These are phyloP conservation scores for Exophiala viscosa DNA, from an alignment of 2,329 filamentous ascomycete genomes.

Conservation along the genomic window DNA sequence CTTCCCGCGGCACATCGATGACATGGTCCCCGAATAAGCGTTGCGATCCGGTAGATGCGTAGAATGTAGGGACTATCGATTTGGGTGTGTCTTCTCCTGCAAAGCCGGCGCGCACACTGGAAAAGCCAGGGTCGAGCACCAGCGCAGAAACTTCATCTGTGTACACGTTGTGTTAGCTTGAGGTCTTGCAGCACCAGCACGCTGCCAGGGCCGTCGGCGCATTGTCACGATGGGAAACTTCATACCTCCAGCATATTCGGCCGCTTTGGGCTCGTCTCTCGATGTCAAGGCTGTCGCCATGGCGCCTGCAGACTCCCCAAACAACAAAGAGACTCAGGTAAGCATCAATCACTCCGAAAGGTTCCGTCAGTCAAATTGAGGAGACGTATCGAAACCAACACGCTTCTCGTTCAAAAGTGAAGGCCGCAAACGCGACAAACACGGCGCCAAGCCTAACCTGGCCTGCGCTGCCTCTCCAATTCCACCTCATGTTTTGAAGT, in stretches of 20 bases:
- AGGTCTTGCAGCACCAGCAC: background rate
- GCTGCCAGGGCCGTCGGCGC: background rate
- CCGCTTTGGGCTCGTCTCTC: conserved; percentile 38
- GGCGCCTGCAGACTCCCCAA: background rate
- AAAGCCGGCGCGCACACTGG: conserved; percentile 86
- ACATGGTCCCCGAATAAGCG: conserved; percentile 84
- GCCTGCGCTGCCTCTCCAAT: background rate
- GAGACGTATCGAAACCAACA: no score
- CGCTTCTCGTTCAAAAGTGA: background rate
- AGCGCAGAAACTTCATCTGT: conserved; percentile 95
- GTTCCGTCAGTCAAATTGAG: no score
- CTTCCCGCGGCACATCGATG: conserved; percentile 69
- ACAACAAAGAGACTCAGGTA: background rate
- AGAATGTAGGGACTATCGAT: conserved; percentile 85
- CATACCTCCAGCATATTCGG: conserved; percentile 50
- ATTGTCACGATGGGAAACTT: conserved; percentile 10
- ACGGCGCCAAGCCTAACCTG: background rate
- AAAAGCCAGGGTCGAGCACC: conserved; percentile 92
- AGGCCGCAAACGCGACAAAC: background rate
- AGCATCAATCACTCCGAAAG: background rate
- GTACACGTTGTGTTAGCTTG: background rate
- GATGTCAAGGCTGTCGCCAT: conserved; percentile 25
- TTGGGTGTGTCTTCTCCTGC: conserved; percentile 97
- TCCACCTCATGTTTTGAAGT: no score
- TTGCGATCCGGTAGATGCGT: conserved; percentile 61